phyloP scores from a whole-genome alignment of 2,329 filamentous ascomycete species.

The Sordariomycetes sp. region DNA sequence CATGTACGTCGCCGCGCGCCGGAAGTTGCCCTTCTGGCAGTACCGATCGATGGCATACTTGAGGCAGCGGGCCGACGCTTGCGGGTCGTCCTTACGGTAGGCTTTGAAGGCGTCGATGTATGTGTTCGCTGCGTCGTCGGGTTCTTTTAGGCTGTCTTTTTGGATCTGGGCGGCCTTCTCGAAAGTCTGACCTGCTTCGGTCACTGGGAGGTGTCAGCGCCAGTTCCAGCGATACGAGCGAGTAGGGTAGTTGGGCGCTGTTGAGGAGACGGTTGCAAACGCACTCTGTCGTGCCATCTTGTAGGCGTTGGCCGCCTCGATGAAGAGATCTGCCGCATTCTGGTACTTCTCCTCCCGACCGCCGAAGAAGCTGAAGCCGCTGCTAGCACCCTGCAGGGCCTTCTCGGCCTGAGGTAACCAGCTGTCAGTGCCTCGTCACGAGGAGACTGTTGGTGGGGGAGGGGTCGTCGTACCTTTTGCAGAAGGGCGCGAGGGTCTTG shows the following conservation, averaged over 20 bases:
- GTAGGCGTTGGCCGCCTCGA: constrained; percentile 85
- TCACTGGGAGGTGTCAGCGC: constrained; percentile 43
- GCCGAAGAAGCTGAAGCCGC: constrained; percentile 86
- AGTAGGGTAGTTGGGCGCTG: neutral
- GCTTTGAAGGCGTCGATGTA: constrained; percentile 90
- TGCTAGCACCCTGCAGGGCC: constrained; percentile 59
- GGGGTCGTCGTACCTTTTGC: constrained; percentile 53
- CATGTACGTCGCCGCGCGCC: constrained; percentile 82
- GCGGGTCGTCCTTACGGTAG: constrained; percentile 76
- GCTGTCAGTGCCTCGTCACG: constrained; percentile 4
- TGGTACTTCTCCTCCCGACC: constrained; percentile 83
- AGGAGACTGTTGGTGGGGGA: constrained; percentile 10
- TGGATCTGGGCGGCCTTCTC: constrained; percentile 81
- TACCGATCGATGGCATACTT: constrained; percentile 77
- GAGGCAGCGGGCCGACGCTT: constrained; percentile 74
- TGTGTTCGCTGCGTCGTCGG: constrained; percentile 84
- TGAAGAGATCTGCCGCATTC: constrained; percentile 78
- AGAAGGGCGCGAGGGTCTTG: constrained; percentile 71
- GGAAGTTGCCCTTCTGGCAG: constrained; percentile 81
- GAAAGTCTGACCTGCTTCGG: constrained; percentile 79
- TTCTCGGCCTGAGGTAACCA: constrained; percentile 66
- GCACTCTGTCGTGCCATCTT: constrained; percentile 76
- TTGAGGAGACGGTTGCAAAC: constrained; percentile 10
- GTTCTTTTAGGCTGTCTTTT: constrained; percentile 73
- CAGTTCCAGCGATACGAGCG: neutral